phyloP scores from a whole-genome alignment of 2,329 filamentous ascomycete species.

The Emmonsiellopsis sp. region DNA sequence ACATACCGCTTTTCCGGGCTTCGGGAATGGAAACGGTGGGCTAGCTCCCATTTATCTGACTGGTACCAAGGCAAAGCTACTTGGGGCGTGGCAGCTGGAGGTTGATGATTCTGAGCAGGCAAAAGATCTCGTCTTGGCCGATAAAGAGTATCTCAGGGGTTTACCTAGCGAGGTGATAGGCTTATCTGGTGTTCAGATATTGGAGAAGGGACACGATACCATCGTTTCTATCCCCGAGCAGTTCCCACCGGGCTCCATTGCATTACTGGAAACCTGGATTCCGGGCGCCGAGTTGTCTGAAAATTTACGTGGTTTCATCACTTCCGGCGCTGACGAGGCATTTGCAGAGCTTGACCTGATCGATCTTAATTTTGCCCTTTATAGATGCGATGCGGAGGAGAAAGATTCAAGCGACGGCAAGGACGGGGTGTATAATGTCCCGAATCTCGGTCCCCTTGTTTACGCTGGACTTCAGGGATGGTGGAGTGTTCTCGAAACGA shows the following conservation, averaged over 20 bases:
- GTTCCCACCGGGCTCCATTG: conserved; percentile 90
- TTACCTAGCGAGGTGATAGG: conserved; percentile 75
- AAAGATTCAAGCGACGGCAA: conserved; percentile 65
- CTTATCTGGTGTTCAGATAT: conserved; percentile 62
- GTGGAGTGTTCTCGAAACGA: conserved; percentile 83
- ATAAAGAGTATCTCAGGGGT: conserved; percentile 65
- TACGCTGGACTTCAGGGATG: conserved; percentile 97
- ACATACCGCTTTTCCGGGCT: conserved; percentile 89
- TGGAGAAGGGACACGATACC: conserved; percentile 63
- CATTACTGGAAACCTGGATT: conserved; percentile 93
- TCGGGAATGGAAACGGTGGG: conserved; percentile 64
- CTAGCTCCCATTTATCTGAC: conserved; percentile 70
- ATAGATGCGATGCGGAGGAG: conserved; percentile 85
- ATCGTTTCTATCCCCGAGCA: conserved; percentile 69
- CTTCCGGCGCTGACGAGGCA: conserved; percentile 66
- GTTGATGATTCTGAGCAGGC: conserved; percentile 69
- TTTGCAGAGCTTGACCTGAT: conserved; percentile 66
- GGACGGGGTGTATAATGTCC: conserved; percentile 84
- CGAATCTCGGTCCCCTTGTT: conserved; percentile 71
- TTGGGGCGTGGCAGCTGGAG: conserved; percentile 88
- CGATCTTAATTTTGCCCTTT: conserved; percentile 86
- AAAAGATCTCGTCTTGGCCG: conserved; percentile 53
- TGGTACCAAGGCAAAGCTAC: conserved; percentile 73
- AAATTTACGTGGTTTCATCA: conserved; percentile 78
- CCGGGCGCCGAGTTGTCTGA: conserved; percentile 74